These are phyloP conservation scores for Crithidia expoeki DNA, from an alignment of 208 protist genomes.

Conservation along the genomic window DNA sequence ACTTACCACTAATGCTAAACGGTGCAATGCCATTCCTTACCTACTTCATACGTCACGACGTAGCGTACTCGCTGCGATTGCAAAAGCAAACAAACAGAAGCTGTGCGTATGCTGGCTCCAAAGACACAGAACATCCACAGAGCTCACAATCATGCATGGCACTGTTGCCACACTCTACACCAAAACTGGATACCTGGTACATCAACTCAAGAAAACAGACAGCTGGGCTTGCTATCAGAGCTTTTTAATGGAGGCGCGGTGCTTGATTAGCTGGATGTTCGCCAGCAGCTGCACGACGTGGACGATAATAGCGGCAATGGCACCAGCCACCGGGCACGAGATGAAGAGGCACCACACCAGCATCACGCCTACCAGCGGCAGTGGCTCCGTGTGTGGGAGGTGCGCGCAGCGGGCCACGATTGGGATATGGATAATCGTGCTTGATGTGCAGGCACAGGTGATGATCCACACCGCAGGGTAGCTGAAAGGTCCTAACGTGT, in stretches of 20 bases:
- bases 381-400: conserved; percentile 36
- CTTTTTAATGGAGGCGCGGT: not conserved
- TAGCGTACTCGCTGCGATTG: too few relatives aligned
- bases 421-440: conserved; percentile 80
- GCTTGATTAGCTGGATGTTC: conserved; percentile 58
- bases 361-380: conserved; percentile 66
- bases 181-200: too few relatives aligned
- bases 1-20: too few relatives aligned
- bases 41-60: too few relatives aligned
- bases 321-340: conserved; percentile 50
- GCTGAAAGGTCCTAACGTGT: conserved; percentile 68
- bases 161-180: too few relatives aligned
- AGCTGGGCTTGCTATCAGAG: not conserved
- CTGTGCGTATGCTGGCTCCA: too few relatives aligned
- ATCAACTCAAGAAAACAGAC: not conserved
- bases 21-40: too few relatives aligned
- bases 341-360: conserved; percentile 70
- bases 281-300: conserved; percentile 71
- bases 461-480: conserved; percentile 87
- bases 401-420: conserved; percentile 77
- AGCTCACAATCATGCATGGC: too few relatives aligned
- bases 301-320: conserved; percentile 45
- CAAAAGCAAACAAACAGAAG: too few relatives aligned
- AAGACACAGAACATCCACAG: too few relatives aligned
- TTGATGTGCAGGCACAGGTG: conserved; percentile 67